Base-by-base conservation (phyloP, 2,329 filamentous ascomycete species). In the Calonectria crousiana region DNA sequence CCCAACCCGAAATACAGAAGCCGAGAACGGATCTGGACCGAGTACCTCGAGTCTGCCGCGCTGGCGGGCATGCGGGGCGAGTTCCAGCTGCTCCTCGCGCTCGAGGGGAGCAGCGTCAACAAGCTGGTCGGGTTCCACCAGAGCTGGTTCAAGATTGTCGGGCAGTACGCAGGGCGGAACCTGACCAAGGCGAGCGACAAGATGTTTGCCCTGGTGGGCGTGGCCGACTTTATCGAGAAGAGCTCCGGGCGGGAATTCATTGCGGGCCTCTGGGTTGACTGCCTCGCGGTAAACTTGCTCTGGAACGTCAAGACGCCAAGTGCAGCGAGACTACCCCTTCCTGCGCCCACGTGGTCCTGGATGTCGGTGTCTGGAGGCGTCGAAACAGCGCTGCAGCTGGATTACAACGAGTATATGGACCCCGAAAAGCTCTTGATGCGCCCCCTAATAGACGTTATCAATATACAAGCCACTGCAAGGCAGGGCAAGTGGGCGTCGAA, bases 111-210 rank as follows among this genome's bases (percentile, higher is more conserved):
- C 23, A n/a, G 28, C 6, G n/a, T 32, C 18, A 6, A 8, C 1
- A 23, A 58, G 26, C 8, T 34, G 16, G 10, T 68, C 1, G 36
- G 44, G 66, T 68, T 68, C 20, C 51, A 68, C 26, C 56, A 68
- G 34, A 58, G 66, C 66, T 68, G 66, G 51, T 68, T 32, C 28
- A 18, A 28, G 9, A 58, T 68, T 4, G 51, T 68, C 16, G 66
- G 53, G 66, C 32, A 26, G 11, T 58, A 68, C n/a, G 23, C 66
- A n/a, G 26, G 18, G 26, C 66, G 66, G 9, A 58, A 18, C 38
- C 36, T 68, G 23, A 58, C 66, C 3, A 44, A 34, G 20, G 34
- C 28, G 34, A 58, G 14, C 11, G 66, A 68, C 51, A 68, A 47
- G 36, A 34, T 68, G 26, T 20, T 34, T 34, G 67, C 67, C 3